Conservation (phyloP, 495 filamentous ascomycete genomes). For the Daldinia childiae region DNA sequence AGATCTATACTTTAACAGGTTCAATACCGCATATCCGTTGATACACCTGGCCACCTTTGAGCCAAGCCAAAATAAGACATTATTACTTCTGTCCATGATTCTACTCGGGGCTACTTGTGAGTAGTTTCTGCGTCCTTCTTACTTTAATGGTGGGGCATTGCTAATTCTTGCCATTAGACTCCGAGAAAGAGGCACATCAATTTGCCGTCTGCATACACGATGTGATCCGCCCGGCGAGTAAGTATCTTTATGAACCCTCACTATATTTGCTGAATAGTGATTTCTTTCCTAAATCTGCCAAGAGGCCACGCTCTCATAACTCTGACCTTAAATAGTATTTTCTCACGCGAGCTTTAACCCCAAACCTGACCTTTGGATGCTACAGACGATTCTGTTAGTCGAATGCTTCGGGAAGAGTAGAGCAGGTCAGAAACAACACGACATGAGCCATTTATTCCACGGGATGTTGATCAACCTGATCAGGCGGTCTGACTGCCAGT, state of each 20-base stretch:
- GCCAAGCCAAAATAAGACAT: slow-evolving; percentile 54
- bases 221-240: slow-evolving; percentile 54
- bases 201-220: slow-evolving; percentile 63
- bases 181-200: slow-evolving; percentile 63
- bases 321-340: slow-evolving; percentile 39
- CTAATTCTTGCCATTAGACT: slow-evolving; percentile 38
- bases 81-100: slow-evolving; percentile 61
- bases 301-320: too few species aligned
- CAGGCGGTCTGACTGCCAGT: slow-evolving; percentile 63
- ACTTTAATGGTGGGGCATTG: not conserved
- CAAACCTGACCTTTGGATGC: slow-evolving; percentile 61
- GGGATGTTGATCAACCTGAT: slow-evolving; percentile 68
- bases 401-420: slow-evolving; percentile 67
- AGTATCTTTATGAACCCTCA: not conserved
- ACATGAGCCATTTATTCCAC: slow-evolving; percentile 65
- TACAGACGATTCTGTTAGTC: slow-evolving; percentile 66
- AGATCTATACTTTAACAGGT: slow-evolving; percentile 64
- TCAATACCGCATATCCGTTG: slow-evolving; percentile 65
- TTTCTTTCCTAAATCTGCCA: too few species aligned
- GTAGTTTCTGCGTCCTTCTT: not conserved
- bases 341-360: slow-evolving; percentile 57
- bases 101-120: slow-evolving; percentile 63
- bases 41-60: slow-evolving; percentile 64
- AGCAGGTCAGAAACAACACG: slow-evolving; percentile 64
- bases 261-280: too few species aligned